phyloP scores from a whole-genome alignment of 2,329 filamentous ascomycete genomes.

The Didymella sp. region DNA sequence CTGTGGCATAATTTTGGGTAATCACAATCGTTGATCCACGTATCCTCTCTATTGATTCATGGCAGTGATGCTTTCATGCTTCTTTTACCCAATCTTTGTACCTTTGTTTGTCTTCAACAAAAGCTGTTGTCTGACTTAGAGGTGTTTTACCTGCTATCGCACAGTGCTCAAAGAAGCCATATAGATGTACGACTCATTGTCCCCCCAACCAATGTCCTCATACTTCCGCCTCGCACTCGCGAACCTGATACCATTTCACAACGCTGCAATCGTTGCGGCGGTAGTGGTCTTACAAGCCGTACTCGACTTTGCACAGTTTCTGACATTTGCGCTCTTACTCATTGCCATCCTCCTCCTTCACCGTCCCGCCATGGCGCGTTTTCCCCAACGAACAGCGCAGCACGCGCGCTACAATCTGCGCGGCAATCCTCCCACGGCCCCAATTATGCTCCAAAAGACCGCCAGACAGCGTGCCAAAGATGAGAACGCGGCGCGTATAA shows the following conservation, averaged over 20 bases:
- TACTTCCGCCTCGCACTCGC: neutral
- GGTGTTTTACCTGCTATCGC: neutral
- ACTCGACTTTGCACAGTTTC: neutral
- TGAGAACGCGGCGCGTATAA: neutral
- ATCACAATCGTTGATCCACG: neutral
- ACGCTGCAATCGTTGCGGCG: too few relatives aligned
- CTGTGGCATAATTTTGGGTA: neutral
- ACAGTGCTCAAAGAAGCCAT: neutral
- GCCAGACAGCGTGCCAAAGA: neutral
- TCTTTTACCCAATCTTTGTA: neutral
- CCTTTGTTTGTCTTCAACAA: neutral
- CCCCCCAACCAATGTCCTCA: neutral
- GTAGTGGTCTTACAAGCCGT: neutral
- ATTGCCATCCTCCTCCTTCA: neutral
- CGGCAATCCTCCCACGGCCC: neutral
- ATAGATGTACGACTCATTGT: neutral
- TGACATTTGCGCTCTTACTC: neutral
- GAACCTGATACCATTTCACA: neutral
- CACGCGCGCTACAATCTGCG: neutral
- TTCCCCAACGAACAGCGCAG: neutral
- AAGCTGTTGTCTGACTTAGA: neutral
- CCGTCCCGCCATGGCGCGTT: neutral
- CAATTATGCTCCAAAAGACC: neutral
- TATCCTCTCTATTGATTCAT: neutral
- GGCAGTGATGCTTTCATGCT: neutral